Base-by-base conservation (phyloP, 2,329 filamentous ascomycete species). In the Botrytis deweyae region DNA sequence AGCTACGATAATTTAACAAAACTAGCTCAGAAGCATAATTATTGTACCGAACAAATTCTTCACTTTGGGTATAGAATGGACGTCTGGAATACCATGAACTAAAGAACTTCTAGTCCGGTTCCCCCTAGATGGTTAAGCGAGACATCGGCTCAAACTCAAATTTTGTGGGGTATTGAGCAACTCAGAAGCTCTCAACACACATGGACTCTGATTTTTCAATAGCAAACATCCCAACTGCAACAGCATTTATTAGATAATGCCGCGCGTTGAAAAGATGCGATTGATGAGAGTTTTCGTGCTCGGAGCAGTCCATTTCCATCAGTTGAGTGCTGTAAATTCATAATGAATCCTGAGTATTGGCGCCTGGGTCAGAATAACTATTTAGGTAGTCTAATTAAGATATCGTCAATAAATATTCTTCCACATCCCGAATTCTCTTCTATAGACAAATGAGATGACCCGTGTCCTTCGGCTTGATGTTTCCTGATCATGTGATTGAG, bases 171-270 rank as follows among this genome's bases (percentile, higher is more conserved):
- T 10, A n/a, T 4, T 40, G 4, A 12, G 33, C 58, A 38, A 61
- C 20, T 25, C 25, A 14, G 10, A 61, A 40, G 6, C n/a, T 16
- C 36, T n/a, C 5, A n/a, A 8, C 20, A 3, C 12, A n/a, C 5
- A 20, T 14, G 5, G 25, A 16, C 46, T 55, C 10, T 16, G 52
- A n/a, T n/a, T n/a, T 8, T 29, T 55, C 0, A 2, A 55, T 55
- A 29, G 5, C 6, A 55, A 0, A 14, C 0, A 3, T 18, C 14
- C 2, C 12, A n/a, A 18, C n/a, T 8, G 0, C 4, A 55, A 29
- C 2, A 55, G 0, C 0, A 14, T 29, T 16, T 29, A 0, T 6
- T 55, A 18, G 3, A 16, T 55, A 16, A n/a, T 16, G 5, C 3
- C 14, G 29, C 7, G 16, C 25, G 16, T 29, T 18, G 10, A 55